Conservation (phyloP, 2,329 filamentous ascomycete species). For the Colletotrichum sansevieriae region DNA sequence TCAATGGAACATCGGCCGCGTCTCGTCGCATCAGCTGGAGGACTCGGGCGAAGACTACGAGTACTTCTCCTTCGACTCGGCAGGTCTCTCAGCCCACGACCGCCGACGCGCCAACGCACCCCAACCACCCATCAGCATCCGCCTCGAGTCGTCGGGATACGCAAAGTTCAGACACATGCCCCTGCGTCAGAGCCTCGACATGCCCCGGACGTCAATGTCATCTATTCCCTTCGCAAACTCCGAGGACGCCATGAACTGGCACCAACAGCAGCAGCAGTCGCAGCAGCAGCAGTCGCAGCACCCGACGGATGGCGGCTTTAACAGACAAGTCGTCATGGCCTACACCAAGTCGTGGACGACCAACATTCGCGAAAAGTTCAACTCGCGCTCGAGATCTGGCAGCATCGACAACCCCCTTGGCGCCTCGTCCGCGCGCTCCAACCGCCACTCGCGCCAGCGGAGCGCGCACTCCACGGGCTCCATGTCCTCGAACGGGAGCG, state of each 20-base stretch:
- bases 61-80: constrained; percentile 43
- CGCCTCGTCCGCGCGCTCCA: constrained; percentile 19
- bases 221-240: constrained; percentile 36
- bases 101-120: constrained; percentile 39
- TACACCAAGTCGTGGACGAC: constrained; percentile 65
- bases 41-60: constrained; percentile 50
- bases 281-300: constrained; percentile 12
- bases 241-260: constrained; percentile 34
- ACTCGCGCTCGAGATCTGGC: constrained; percentile 46
- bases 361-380: constrained; percentile 61
- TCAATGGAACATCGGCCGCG: constrained; percentile 82
- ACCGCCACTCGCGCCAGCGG: constrained; percentile 38
- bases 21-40: constrained; percentile 68
- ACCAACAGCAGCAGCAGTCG: constrained; percentile 31
- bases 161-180: constrained; percentile 68
- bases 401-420: constrained; percentile 42
- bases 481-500: constrained; percentile 36
- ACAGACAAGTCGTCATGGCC: constrained; percentile 69
- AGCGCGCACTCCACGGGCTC: constrained; percentile 38
- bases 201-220: constrained; percentile 20
- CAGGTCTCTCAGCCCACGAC: constrained; percentile 43
- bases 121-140: constrained; percentile 63
- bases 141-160: constrained; percentile 68
- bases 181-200: constrained; percentile 52
- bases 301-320: constrained; percentile 54